A percentile compares a stretch with the other conserved stretches of the same genome.
These are phyloP conservation scores for Fusarium nygamai DNA, from an alignment of 2,329 filamentous ascomycete species.

Conservation along the genomic window DNA sequence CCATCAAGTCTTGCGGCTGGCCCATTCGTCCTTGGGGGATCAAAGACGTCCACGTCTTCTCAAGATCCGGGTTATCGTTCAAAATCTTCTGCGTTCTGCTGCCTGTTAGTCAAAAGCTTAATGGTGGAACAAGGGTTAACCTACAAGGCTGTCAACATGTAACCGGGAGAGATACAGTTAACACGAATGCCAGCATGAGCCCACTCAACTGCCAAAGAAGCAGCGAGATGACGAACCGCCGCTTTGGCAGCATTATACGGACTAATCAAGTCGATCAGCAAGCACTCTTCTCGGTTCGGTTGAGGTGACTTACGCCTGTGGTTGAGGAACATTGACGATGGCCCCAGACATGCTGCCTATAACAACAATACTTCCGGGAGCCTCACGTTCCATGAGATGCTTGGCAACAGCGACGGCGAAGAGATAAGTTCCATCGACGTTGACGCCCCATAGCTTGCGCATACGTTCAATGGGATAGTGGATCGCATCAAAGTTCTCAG, in stretches of 20 bases:
- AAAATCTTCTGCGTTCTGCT: conserved; percentile 88
- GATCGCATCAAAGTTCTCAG: conserved; percentile 92
- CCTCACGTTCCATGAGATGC: conserved; percentile 85
- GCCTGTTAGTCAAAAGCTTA: background rate
- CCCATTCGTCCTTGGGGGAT: conserved; percentile 96
- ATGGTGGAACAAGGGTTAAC: fast-evolving
- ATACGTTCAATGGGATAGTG: conserved; percentile 90
- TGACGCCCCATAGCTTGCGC: conserved; percentile 92
- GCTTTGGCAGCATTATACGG: conserved; percentile 96
- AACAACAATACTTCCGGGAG: conserved; percentile 86
- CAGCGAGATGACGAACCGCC: conserved; percentile 86
- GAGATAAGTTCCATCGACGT: conserved; percentile 90
- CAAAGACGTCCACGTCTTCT: conserved; percentile 87
- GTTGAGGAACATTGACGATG: conserved; percentile 95
- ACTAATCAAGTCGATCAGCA: conserved; percentile 42
- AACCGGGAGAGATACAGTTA: conserved; percentile 94
- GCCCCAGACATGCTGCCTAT: conserved; percentile 94
- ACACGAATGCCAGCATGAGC: conserved; percentile 86
- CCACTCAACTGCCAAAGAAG: conserved; percentile 93
- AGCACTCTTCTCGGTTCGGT: fast-evolving
- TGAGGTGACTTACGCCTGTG: conserved; percentile 70
- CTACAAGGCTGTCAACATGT: conserved; percentile 82
- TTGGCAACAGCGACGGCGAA: conserved; percentile 86
- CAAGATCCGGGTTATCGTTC: conserved; percentile 93
- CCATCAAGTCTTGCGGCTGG: conserved; percentile 89